A percentile compares a stretch with the other conserved stretches of the same genome.
Evolutionary conservation across 2,329 filamentous ascomycete species (phyloP).

Genomic region (Penicillium sumatraense): DNA sequence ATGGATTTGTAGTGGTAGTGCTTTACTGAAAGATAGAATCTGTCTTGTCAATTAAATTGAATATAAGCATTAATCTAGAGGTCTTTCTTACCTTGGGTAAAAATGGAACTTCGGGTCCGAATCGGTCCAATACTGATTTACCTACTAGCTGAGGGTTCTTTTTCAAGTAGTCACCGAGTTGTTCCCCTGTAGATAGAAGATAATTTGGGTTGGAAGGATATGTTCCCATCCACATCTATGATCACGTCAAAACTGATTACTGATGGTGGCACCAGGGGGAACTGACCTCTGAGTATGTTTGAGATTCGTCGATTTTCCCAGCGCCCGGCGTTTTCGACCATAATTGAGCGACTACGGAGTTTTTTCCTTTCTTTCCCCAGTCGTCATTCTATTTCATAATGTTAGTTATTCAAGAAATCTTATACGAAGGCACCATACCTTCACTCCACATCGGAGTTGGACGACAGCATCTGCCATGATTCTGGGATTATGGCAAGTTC

Average conservation of each 20-base stretch:
- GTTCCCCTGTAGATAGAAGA: conserved; percentile 64
- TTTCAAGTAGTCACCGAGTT: conserved; percentile 68
- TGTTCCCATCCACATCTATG: conserved; percentile 74
- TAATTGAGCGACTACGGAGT: conserved; percentile 68
- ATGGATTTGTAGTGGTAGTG: conserved; percentile 75
- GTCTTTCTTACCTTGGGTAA: conserved; percentile 65
- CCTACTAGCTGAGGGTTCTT: conserved; percentile 69
- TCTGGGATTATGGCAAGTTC: too few species aligned
- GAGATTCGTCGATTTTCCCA: conserved; percentile 66
- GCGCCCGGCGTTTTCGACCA: conserved; percentile 68
- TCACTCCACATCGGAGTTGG: conserved; percentile 60
- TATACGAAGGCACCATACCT: conserved; percentile 34
- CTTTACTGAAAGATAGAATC: conserved; percentile 75
- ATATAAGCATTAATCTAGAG: background rate
- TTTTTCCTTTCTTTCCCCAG: conserved; percentile 71
- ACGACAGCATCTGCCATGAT: conserved; percentile 57
- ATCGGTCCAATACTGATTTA: conserved; percentile 62
- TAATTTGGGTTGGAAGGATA: conserved; percentile 73
- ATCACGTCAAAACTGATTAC: background rate
- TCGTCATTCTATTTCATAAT: conserved; percentile 59
- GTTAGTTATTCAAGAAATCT: background rate
- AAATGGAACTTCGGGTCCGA: conserved; percentile 70
- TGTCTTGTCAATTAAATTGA: conserved; percentile 22
- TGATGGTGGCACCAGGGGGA: background rate
- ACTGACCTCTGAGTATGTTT: conserved; percentile 64